phyloP scores from a whole-genome alignment of 768 basidiomycete genomes.

The Coprinopsis sp. region DNA sequence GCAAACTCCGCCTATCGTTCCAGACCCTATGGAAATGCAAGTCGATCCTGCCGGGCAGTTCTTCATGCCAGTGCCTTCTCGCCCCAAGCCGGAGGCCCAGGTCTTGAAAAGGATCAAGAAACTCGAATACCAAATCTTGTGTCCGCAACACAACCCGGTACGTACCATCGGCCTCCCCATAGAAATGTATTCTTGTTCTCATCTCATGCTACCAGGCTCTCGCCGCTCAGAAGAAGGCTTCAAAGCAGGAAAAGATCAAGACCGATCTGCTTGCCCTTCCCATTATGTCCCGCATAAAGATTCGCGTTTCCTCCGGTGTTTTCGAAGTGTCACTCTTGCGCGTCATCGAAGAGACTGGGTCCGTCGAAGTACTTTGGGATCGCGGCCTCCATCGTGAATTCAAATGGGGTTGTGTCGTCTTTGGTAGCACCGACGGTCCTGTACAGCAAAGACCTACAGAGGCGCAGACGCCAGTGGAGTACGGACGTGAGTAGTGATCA shows the following conservation, averaged over 20 bases:
- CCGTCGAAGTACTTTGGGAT: slow-evolving; percentile 82
- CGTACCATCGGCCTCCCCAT: no score
- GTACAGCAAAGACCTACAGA: slow-evolving; percentile 72
- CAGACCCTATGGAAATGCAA: slow-evolving; percentile 22
- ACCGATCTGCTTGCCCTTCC: slow-evolving; percentile 67
- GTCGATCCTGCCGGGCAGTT: slow-evolving; percentile 19
- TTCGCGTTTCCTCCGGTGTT: slow-evolving; percentile 77
- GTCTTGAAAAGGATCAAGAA: slow-evolving; percentile 72
- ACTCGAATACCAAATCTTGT: slow-evolving; percentile 69
- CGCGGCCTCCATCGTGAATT: slow-evolving; percentile 68
- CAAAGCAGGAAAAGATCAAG: slow-evolving; percentile 69
- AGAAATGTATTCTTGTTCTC: no score
- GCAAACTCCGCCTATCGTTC: slow-evolving; percentile 9
- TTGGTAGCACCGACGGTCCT: slow-evolving; percentile 67
- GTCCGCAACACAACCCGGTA: slow-evolving; percentile 89
- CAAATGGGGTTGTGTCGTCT: slow-evolving; percentile 78
- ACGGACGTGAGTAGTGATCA: slow-evolving; percentile 40
- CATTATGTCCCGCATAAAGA: slow-evolving; percentile 71
- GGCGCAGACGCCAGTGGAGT: slow-evolving; percentile 31
- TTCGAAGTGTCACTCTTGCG: slow-evolving; percentile 80
- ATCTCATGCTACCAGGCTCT: slow-evolving; percentile 45
- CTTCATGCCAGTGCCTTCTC: slow-evolving; percentile 5
- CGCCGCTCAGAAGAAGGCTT: slow-evolving; percentile 68
- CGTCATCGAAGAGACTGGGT: slow-evolving; percentile 62
- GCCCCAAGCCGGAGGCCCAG: slow-evolving; percentile 16